Conservation (phyloP, 306 rosid genomes). For the Trifolium repens region DNA sequence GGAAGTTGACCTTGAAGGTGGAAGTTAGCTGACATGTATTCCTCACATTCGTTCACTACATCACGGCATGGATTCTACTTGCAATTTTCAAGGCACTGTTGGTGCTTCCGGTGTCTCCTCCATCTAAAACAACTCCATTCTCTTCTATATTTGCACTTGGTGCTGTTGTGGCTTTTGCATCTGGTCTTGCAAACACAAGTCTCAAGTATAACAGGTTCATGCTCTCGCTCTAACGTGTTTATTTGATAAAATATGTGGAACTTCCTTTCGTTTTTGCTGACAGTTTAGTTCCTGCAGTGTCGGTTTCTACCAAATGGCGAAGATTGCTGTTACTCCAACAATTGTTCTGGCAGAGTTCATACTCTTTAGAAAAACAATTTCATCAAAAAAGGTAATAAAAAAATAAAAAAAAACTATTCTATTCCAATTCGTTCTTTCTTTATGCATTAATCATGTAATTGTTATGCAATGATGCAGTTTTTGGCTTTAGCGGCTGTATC, state of each 20-base stretch:
- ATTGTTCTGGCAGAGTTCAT: conserved; percentile 87
- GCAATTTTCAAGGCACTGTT: conserved; percentile 76
- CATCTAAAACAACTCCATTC: conserved; percentile 85
- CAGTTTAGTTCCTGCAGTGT: conserved; percentile 59
- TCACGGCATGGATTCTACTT: conserved; percentile 81
- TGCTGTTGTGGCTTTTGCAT: conserved; percentile 92
- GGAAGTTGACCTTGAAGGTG: too few species aligned
- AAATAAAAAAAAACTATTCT: conserved; percentile 9
- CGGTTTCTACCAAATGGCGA: conserved; percentile 99
- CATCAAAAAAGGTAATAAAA: conserved; percentile 65
- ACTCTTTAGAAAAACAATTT: conserved; percentile 65
- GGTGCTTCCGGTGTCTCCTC: conserved; percentile 85
- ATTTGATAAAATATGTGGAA: neutral
- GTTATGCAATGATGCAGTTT: conserved; percentile 61
- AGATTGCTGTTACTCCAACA: conserved; percentile 96
- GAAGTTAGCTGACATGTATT: neutral
- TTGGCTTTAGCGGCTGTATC: conserved; percentile 74
- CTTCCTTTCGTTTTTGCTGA: conserved; percentile 38
- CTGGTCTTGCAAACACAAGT: conserved; percentile 98
- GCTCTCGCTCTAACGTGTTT: neutral
- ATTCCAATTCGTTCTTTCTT: neutral
- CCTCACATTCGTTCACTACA: conserved; percentile 82
- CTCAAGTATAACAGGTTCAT: conserved; percentile 83
- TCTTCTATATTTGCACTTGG: conserved; percentile 90
- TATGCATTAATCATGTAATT: conserved; percentile 30